Evolutionary conservation across 176 grass and related monocot species (phyloP).

Genomic region (Musa troglodytarum): DNA sequence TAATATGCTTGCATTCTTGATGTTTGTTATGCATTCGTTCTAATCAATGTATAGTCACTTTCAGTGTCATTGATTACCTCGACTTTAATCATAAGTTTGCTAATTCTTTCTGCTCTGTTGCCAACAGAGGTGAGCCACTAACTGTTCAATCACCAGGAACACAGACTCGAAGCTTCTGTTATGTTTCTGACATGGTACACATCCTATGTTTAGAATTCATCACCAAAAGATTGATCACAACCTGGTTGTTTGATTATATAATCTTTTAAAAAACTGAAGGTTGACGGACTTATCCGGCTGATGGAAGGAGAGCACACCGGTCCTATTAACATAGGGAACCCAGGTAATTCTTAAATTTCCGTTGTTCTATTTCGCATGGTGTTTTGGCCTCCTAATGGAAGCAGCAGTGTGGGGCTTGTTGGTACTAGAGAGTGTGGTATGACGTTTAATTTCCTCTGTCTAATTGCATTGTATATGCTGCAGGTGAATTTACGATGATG

Average conservation of each 20-base stretch:
- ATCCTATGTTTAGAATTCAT: slow-evolving; percentile 1
- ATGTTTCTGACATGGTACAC: slow-evolving; percentile 88
- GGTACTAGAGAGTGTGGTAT: too few relatives aligned
- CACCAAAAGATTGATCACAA: background rate
- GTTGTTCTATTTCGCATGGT: background rate
- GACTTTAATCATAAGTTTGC: background rate
- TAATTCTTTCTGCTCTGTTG: background rate
- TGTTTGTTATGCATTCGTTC: slow-evolving; percentile 3
- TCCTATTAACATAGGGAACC: slow-evolving; percentile 17
- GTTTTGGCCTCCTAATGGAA: background rate
- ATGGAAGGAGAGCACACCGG: slow-evolving; percentile 9
- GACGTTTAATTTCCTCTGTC: background rate
- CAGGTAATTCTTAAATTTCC: background rate
- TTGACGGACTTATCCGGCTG: slow-evolving; percentile 24
- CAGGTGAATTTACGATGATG: slow-evolving; percentile 24
- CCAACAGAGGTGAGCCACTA: slow-evolving; percentile 60
- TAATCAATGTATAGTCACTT: slow-evolving; percentile 2
- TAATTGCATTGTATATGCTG: background rate
- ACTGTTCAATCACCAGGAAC: slow-evolving; percentile 98
- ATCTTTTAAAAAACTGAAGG: slow-evolving; percentile 39
- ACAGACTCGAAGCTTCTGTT: slow-evolving; percentile 99
- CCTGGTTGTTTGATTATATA: background rate
- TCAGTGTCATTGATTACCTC: slow-evolving; percentile 23
- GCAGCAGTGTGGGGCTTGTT: too few relatives aligned
- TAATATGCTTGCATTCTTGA: slow-evolving; percentile 32